Conservation (phyloP, 148 eudicot genomes). For the Chenopodium suecicum region DNA sequence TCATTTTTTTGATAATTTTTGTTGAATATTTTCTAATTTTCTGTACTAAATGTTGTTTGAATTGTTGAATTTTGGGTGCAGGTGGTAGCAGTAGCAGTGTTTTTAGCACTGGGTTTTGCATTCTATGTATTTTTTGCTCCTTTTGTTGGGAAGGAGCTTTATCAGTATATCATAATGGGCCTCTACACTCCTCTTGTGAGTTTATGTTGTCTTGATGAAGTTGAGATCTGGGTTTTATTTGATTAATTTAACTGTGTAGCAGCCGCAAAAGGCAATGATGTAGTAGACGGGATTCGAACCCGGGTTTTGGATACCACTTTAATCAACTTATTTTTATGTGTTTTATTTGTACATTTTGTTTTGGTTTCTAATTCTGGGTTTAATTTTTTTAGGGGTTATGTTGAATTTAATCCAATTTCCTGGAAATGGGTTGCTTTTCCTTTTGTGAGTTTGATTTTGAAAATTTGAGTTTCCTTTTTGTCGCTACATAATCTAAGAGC, state of each 20-base stretch:
- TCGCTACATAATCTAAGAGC: constrained; percentile 28
- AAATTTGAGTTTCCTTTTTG: constrained; percentile 22
- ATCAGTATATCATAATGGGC: constrained; percentile 80
- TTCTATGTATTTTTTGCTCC: constrained; percentile 95
- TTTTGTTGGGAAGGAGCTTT: constrained; percentile 79
- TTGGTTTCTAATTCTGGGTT: constrained; percentile 14
- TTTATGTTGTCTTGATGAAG: constrained; percentile 12
- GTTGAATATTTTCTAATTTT: background rate
- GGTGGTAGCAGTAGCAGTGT: constrained; percentile 94
- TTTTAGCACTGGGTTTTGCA: constrained; percentile 92
- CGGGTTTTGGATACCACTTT: background rate
- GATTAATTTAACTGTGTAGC: constrained; percentile 6
- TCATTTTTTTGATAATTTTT: background rate
- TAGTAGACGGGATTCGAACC: background rate
- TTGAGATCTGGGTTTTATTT: constrained; percentile 57
- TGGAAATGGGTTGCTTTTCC: constrained; percentile 31
- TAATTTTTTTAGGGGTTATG: constrained; percentile 6
- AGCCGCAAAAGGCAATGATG: background rate
- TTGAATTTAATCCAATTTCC: background rate
- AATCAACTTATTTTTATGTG: background rate
- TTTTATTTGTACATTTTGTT: too few relatives aligned
- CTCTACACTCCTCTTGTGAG: constrained; percentile 93
- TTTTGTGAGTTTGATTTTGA: constrained; percentile 27
- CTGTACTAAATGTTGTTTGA: background rate
- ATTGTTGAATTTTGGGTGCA: constrained; percentile 28